Percentiles rank a stretch among this genome's conserved stretches.
These are phyloP conservation scores for Alternaria incomplexa DNA, from an alignment of 2,329 filamentous ascomycete species.

Conservation along the genomic window DNA sequence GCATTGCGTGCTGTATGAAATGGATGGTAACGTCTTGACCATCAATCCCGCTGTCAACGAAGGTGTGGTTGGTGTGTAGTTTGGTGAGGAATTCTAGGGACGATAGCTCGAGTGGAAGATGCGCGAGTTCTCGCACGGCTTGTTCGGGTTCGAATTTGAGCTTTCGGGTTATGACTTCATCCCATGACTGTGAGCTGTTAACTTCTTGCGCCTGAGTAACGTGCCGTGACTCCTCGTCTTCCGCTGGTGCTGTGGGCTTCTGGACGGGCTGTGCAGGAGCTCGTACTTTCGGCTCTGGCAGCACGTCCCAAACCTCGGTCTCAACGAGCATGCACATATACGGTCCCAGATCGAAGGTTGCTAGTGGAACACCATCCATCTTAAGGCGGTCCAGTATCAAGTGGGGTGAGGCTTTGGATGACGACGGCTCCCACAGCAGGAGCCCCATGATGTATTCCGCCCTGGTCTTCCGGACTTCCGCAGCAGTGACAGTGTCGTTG, in stretches of 20 bases:
- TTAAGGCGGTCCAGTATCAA: slow-evolving; percentile 23
- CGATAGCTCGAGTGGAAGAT: slow-evolving; percentile 45
- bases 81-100: slow-evolving; percentile 49
- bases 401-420: slow-evolving; percentile 17
- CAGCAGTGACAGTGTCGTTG: slow-evolving; percentile 11
- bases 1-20: slow-evolving; percentile 49
- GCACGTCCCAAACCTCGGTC: slow-evolving; percentile 43
- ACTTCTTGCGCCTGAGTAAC: background rate
- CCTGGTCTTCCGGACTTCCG: slow-evolving; percentile 26
- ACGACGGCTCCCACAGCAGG: slow-evolving; percentile 8
- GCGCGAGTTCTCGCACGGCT: slow-evolving; percentile 39
- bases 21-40: slow-evolving; percentile 33
- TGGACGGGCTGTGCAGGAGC: background rate
- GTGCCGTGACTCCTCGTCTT: background rate
- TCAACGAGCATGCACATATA: slow-evolving; percentile 48
- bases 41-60: slow-evolving; percentile 34
- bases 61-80: slow-evolving; percentile 38
- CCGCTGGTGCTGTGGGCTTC: background rate
- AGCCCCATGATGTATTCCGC: slow-evolving; percentile 38
- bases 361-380: slow-evolving; percentile 1
- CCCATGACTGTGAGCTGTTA: slow-evolving; percentile 24
- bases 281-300: slow-evolving; percentile 16
- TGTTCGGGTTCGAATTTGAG: slow-evolving; percentile 27
- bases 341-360: slow-evolving; percentile 30
- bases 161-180: slow-evolving; percentile 24